Evolutionary conservation across 2,329 filamentous ascomycete species (phyloP), one percentile per base, ranked within the genome.

Genomic region (Sclerotiophoma versabilis): DNA sequence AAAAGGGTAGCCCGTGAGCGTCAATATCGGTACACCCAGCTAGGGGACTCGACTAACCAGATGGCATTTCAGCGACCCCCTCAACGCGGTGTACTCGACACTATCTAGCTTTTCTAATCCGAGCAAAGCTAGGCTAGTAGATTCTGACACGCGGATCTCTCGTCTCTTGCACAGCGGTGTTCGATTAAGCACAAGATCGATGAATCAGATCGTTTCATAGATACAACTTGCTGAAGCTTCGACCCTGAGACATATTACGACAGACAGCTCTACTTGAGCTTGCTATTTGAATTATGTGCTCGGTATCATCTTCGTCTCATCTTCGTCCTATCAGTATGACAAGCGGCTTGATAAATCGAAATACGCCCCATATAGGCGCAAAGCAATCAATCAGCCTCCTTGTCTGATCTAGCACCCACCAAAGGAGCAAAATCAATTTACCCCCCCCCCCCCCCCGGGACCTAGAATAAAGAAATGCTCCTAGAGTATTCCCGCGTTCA

Each of bases 81-180:
- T 80, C 32, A 83, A 64, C 22, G 75, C 78, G 0, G 77, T 74
- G 42, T 83, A 83, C 59, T 83, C 81, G 43, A 82, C 76, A 0
- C 81, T 81, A 2, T 80, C 80, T 0, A 83, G 66, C 15, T 68
- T 63, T 50, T 81, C 77, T 5, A 76, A 67, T 37, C 79, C 78
- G 15, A 74, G 59, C 0, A 69, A 65, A 0, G 75, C 75, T 42
- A 83, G 36, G 43, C 81, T 78, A 25, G 75, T 56, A 26, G 83
- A 82, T 22, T 75, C 66, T 0, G 78, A 81, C 53, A 82, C 82
- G 2, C 78, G 10, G 49, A 34, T 25, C 33, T 56, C 2, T 48
- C 50, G 10, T 54, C 44, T 8, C 58, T 63, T 7, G 33, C 22
- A 15, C n/a, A 33, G 30, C 43, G 56, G 26, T n/a, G 54, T 56